Evolutionary conservation across 345 rosid genomes (phyloP).

Genomic region (Ceriops tagal): DNA sequence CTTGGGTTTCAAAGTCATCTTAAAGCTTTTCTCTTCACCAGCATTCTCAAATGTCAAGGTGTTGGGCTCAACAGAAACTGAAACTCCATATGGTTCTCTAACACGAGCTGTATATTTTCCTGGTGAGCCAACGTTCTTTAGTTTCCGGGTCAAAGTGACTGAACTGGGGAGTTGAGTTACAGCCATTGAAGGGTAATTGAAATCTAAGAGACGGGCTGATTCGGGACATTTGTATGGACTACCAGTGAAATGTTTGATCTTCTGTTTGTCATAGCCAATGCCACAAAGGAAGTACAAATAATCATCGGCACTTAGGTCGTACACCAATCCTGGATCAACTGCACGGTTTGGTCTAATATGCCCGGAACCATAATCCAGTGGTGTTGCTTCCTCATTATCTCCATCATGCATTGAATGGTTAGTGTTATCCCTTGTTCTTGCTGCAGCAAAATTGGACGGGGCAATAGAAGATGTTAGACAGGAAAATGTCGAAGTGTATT

Average conservation of each 20-base stretch:
- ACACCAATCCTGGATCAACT: conserved; percentile 14
- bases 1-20: conserved; percentile 33
- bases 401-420: background rate
- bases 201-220: conserved; percentile 39
- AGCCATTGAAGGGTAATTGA: conserved; percentile 74
- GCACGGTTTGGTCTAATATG: conserved; percentile 12
- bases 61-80: conserved; percentile 44
- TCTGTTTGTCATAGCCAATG: conserved; percentile 50
- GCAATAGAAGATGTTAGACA: background rate
- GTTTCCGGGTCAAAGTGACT: conserved; percentile 38
- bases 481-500: background rate
- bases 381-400: background rate
- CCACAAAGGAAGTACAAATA: conserved; percentile 70
- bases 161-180: conserved; percentile 33
- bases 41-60: conserved; percentile 40
- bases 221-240: conserved; percentile 40
- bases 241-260: conserved; percentile 31
- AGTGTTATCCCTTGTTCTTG: conserved; percentile 1
- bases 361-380: conserved; percentile 17
- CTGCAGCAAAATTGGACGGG: background rate
- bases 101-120: conserved; percentile 45
- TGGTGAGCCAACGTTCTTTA: conserved; percentile 72
- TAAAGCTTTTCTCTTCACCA: conserved; percentile 64
- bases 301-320: conserved; percentile 4
- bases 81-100: conserved; percentile 44